These are phyloP conservation scores for Nicotiana attenuata DNA, from an alignment of 257 asterid genomes.

Conservation along the genomic window DNA sequence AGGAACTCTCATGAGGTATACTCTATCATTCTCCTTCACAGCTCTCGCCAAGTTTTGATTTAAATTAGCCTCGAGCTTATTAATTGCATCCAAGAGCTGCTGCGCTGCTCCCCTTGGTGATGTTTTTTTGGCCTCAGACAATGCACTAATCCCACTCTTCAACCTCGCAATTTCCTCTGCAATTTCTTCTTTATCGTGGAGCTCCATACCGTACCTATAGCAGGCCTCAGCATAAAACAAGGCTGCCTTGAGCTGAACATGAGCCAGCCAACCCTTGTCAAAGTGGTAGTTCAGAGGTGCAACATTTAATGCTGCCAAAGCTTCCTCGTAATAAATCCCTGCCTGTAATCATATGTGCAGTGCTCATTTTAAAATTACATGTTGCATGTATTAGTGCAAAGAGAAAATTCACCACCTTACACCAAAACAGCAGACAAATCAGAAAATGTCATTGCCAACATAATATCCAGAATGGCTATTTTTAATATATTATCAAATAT, in stretches of 20 bases:
- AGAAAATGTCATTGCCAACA: not conserved
- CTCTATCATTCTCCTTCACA: constrained; percentile 92
- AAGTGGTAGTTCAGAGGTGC: constrained; percentile 87
- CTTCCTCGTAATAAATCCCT: constrained; percentile 89
- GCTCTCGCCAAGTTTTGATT: constrained; percentile 83
- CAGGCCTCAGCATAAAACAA: constrained; percentile 95
- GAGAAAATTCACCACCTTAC: not conserved
- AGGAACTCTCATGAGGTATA: constrained; percentile 93
- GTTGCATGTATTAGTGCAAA: not conserved
- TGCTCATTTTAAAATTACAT: not conserved
- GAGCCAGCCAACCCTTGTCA: constrained; percentile 87
- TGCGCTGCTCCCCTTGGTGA: constrained; percentile 80
- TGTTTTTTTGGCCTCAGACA: constrained; percentile 73
- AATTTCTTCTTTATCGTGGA: constrained; percentile 93
- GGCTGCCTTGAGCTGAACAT: constrained; percentile 89
- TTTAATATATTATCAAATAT: not conserved
- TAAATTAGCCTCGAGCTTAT: constrained; percentile 61
- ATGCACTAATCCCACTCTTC: constrained; percentile 67
- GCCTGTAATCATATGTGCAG: constrained; percentile 37
- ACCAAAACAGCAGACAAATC: not conserved
- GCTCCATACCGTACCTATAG: constrained; percentile 80
- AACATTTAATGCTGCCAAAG: constrained; percentile 61
- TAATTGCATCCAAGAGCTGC: constrained; percentile 80
- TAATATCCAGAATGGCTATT: not conserved
- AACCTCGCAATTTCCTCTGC: constrained; percentile 96